Base-by-base conservation (phyloP, 495 filamentous ascomycete genomes). In the Lentithecium fluviatile region DNA sequence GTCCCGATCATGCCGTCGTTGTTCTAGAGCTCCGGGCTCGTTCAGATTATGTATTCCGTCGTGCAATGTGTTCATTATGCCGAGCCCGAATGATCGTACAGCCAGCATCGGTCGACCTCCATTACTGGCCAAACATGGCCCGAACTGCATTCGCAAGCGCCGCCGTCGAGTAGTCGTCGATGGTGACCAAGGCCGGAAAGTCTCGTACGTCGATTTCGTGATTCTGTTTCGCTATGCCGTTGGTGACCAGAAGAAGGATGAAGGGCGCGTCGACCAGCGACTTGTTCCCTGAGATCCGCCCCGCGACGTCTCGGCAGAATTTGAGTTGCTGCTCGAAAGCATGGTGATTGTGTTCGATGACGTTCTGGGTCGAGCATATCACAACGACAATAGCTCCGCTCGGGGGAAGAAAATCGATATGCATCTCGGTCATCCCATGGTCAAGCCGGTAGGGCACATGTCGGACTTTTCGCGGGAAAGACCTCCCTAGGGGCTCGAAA, bases 401-500 rank as follows among this genome's bases (percentile, higher is more conserved):
- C n/a, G 65, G 46, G 13, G n/a, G 40, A 15, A 76, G 59, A 62
- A 77, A 77, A 5, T 58, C 61, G 12, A 49, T 38, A 57, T 78
- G 76, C 7, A 61, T 71, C 2, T 62, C 53, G 0, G 69, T 73
- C 45, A 77, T 66, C 17, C 75, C 75, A n/a, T 59, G 59, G 20
- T 42, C 47, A 2, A 71, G 69, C 6, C 70, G 60, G 50, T 72
- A 78, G 0, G 76, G 74, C 15, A 76, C 73, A 47, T 78, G 76
- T 0, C 70, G 64, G 43, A 75, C 53, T 34, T 68, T 62, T 48
- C 51, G 45, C 47, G 58, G 60, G 32, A 78, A 64, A 21, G 72
- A 57, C 25, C 62, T 58, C 25, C 76, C 76, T 45, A 78, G 63
- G 5, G 69, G 62, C 52, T 78, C 76, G 65, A 76, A 78, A 0